Evolutionary conservation across 257 asterid genomes (phyloP).

Genomic region (Plantago elongata): DNA sequence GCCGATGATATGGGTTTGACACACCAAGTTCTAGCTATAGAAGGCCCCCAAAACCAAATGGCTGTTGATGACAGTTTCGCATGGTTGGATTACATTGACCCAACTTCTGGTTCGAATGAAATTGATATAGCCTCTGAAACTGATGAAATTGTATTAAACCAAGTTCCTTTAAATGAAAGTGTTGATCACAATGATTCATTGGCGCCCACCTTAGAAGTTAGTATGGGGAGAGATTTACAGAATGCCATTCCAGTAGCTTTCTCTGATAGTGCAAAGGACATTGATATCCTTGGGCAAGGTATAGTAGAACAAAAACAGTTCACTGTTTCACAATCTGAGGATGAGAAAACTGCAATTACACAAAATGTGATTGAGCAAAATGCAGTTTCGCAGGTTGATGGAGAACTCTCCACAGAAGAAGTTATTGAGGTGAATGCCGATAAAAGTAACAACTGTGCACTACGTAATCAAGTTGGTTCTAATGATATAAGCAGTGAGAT

Average conservation of each 20-base stretch:
- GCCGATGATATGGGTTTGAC: constrained; percentile 51
- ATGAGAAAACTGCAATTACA: constrained; percentile 20
- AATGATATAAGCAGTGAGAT: constrained; percentile 6
- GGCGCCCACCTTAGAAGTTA: constrained; percentile 26
- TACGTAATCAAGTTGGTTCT: constrained; percentile 28
- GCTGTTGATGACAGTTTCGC: constrained; percentile 34
- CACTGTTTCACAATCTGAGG: constrained; percentile 1
- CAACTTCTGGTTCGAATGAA: constrained; percentile 27
- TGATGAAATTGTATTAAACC: constrained; percentile 29
- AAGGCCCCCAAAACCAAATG: constrained; percentile 23
- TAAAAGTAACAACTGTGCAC: constrained; percentile 27
- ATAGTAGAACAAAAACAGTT: constrained; percentile 20
- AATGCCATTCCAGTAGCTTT: constrained; percentile 20
- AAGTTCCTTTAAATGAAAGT: constrained; percentile 39
- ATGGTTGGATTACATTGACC: constrained; percentile 59
- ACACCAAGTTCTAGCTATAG: constrained; percentile 28
- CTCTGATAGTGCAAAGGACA: constrained; percentile 21
- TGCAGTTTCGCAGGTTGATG: constrained; percentile 5
- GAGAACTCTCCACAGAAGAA: constrained; percentile 18
- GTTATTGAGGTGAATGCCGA: constrained; percentile 26
- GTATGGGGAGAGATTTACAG: constrained; percentile 21
- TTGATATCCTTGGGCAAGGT: constrained; percentile 29
- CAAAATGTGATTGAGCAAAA: constrained; percentile 19
- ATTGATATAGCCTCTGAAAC: constrained; percentile 23
- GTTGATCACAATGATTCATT: constrained; percentile 26